Percentiles rank a stretch among this genome's conserved stretches.
Evolutionary conservation across 164 flowering plant species (phyloP).

Genomic region (Buxus sempervirens): DNA sequence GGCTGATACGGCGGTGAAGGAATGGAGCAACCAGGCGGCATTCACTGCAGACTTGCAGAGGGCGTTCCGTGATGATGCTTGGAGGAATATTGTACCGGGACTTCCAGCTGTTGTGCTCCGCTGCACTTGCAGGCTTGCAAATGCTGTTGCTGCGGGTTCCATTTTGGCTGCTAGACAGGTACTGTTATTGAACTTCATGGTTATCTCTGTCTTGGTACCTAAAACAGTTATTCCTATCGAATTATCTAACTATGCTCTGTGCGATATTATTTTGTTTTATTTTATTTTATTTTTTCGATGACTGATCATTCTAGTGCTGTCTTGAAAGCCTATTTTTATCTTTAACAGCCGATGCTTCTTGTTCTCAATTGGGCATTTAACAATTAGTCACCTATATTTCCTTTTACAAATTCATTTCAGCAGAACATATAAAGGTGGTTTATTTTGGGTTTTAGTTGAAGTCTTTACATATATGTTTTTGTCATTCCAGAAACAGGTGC

Average conservation of each 20-base stretch:
- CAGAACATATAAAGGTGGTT: not conserved
- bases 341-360: not conserved
- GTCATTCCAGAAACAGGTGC: not conserved
- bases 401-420: not conserved
- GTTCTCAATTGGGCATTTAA: not conserved
- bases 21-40: constrained; percentile 73
- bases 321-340: not conserved
- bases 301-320: not conserved
- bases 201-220: not conserved
- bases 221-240: not conserved
- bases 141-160: constrained; percentile 66
- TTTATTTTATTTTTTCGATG: too few species aligned
- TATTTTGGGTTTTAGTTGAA: not conserved
- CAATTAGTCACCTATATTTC: not conserved
- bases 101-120: constrained; percentile 64
- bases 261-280: too few species aligned
- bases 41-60: constrained; percentile 74
- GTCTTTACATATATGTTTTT: not conserved
- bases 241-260: not conserved
- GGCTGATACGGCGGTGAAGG: constrained; percentile 73
- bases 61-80: constrained; percentile 77
- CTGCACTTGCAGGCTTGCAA: constrained; percentile 68
- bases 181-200: constrained; percentile 3
- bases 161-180: constrained; percentile 78
- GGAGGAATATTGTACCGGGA: constrained; percentile 78